Conservation (phyloP, 2,329 filamentous ascomycete genomes). For the Neonectria sp. region DNA sequence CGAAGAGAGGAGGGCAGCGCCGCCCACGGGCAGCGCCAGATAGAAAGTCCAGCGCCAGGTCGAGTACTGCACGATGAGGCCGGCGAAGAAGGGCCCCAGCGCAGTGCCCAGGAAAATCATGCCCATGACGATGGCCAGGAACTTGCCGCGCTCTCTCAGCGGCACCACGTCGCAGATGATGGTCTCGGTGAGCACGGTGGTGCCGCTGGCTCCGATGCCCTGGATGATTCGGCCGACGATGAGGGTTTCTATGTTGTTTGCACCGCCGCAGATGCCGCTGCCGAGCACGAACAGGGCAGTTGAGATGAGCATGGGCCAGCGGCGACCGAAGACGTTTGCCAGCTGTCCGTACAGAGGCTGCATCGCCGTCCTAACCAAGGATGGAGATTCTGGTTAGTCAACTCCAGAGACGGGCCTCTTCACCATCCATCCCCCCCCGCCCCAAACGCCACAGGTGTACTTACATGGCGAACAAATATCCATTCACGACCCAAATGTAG, state of each 20-base stretch:
- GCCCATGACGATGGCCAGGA: constrained; percentile 51
- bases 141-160: constrained; percentile 61
- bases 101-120: constrained; percentile 52
- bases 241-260: constrained; percentile 53
- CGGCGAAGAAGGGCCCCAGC: constrained; percentile 52
- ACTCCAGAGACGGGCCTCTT: constrained; percentile 10
- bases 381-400: not conserved
- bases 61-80: constrained; percentile 43
- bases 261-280: constrained; percentile 43
- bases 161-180: constrained; percentile 63
- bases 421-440: not conserved
- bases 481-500: constrained; percentile 48
- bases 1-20: constrained; percentile 36
- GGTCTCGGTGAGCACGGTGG: constrained; percentile 52
- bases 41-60: constrained; percentile 64
- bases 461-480: constrained; percentile 40
- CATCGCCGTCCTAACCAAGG: constrained; percentile 48
- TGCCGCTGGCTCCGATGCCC: constrained; percentile 59
- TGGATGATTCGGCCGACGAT: constrained; percentile 63
- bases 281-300: constrained; percentile 43
- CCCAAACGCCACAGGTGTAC: not conserved
- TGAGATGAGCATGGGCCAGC: constrained; percentile 53
- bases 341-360: constrained; percentile 65
- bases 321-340: constrained; percentile 65
- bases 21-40: constrained; percentile 55